phyloP scores from a whole-genome alignment of 2,329 filamentous ascomycete species.

The Aureobasidium lini region DNA sequence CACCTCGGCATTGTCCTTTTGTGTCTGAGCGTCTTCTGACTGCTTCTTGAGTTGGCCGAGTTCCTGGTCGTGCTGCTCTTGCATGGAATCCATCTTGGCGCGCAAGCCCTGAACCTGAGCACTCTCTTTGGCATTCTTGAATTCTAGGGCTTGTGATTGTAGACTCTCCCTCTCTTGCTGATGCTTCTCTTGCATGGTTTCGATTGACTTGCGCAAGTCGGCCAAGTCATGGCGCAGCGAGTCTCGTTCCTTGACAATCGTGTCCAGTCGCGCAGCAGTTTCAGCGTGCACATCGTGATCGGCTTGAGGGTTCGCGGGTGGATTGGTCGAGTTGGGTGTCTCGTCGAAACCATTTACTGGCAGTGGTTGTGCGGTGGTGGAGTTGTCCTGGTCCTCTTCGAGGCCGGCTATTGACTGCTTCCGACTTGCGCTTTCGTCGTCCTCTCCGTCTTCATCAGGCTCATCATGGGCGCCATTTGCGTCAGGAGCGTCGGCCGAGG shows the following conservation, averaged over 20 bases:
- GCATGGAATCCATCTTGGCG: constrained; percentile 72
- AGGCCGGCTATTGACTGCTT: constrained; percentile 5
- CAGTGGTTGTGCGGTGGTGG: constrained; percentile 7
- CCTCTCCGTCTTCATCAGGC: constrained; percentile 31
- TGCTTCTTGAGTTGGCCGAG: constrained; percentile 71
- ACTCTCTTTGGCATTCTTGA: not conserved
- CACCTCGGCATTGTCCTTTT: constrained; percentile 54
- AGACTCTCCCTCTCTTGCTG: constrained; percentile 43
- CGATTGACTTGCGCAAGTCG: constrained; percentile 71
- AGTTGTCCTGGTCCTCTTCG: constrained; percentile 14
- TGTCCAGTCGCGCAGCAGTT: constrained; percentile 52
- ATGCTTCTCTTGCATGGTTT: constrained; percentile 70
- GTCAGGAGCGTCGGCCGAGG: constrained; percentile 30
- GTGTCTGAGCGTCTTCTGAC: constrained; percentile 31
- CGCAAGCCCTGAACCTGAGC: constrained; percentile 69
- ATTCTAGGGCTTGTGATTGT: constrained; percentile 27
- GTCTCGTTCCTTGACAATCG: constrained; percentile 74
- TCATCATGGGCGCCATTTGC: constrained; percentile 28
- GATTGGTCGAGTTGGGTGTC: not conserved
- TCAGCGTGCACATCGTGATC: constrained; percentile 15
- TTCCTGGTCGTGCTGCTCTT: constrained; percentile 55
- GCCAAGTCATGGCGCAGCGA: constrained; percentile 73
- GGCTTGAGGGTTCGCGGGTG: not conserved
- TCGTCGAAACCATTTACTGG: constrained; percentile 16
- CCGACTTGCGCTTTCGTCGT: constrained; percentile 20